phyloP scores from a whole-genome alignment of 1,284 basidiomycete species.

The Stygiomarasmius scandens region DNA sequence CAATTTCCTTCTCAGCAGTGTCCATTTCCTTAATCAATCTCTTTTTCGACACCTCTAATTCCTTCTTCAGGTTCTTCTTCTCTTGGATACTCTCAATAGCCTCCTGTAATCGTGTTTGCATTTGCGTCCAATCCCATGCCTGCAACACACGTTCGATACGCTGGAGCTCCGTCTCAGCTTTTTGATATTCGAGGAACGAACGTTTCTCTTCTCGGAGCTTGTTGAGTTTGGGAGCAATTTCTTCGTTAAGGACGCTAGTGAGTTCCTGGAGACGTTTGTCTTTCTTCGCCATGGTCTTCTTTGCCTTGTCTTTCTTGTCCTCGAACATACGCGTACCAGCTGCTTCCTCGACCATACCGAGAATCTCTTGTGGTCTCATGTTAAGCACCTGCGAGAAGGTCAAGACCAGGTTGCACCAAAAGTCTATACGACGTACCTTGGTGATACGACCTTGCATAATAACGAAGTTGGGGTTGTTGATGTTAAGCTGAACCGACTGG shows the following conservation, averaged over 20 bases:
- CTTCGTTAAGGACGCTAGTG: constrained; percentile 78
- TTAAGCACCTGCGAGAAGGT: constrained; percentile 75
- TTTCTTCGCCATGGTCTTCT: constrained; percentile 97
- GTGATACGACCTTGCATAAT: constrained; percentile 99
- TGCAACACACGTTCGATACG: constrained; percentile 83
- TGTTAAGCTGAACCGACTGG: constrained; percentile 97
- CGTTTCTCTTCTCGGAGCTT: constrained; percentile 91
- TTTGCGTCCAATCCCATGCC: constrained; percentile 88
- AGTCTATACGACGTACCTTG: constrained; percentile 52
- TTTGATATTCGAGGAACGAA: constrained; percentile 90
- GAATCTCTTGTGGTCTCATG: constrained; percentile 97
- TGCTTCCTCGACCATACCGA: constrained; percentile 99
- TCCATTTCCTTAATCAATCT: constrained; percentile 58
- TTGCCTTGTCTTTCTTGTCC: constrained; percentile 96
- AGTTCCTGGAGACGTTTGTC: constrained; percentile 96
- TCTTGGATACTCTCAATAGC: constrained; percentile 62
- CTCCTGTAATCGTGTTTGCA: constrained; percentile 44
- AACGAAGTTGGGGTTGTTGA: constrained; percentile 99
- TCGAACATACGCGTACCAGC: constrained; percentile 99
- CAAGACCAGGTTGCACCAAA: constrained; percentile 18
- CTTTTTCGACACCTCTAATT: constrained; percentile 52
- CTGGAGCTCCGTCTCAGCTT: constrained; percentile 88
- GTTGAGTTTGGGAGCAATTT: constrained; percentile 95
- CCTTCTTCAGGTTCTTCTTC: constrained; percentile 52
- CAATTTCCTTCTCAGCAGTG: constrained; percentile 73